Conservation (phyloP, 495 filamentous ascomycete genomes). For the Podospora appendiculata region DNA sequence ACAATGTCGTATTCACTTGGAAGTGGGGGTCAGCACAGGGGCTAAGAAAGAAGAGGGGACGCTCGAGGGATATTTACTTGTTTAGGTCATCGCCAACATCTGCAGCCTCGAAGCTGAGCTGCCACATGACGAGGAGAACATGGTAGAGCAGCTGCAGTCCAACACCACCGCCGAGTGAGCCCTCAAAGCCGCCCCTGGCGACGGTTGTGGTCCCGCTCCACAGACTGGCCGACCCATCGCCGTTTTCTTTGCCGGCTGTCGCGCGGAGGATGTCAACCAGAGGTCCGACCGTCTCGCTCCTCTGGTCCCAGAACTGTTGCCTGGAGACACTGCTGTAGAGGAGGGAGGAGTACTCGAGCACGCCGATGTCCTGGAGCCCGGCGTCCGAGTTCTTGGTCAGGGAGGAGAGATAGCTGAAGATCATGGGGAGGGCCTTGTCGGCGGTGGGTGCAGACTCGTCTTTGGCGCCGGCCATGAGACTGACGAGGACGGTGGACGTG, state of each 20-base stretch:
- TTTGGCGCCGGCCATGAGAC: slow-evolving; percentile 66
- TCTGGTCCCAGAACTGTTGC: slow-evolving; percentile 79
- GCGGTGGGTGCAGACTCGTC: slow-evolving; percentile 48
- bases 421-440: slow-evolving; percentile 68
- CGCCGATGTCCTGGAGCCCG: slow-evolving; percentile 90
- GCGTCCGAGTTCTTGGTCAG: slow-evolving; percentile 68
- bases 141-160: slow-evolving; percentile 93
- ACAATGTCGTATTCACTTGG: slow-evolving; percentile 84
- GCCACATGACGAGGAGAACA: slow-evolving; percentile 87
- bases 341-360: slow-evolving; percentile 84
- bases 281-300: slow-evolving; percentile 73
- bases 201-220: slow-evolving; percentile 56
- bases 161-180: slow-evolving; percentile 68
- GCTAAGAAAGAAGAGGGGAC: background rate
- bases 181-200: slow-evolving; percentile 48
- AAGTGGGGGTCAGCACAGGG: background rate
- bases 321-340: slow-evolving; percentile 68
- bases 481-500: slow-evolving; percentile 79
- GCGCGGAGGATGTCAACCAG: slow-evolving; percentile 74
- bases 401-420: slow-evolving; percentile 80
- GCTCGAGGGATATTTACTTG: slow-evolving; percentile 47
- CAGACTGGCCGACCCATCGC: slow-evolving; percentile 56
- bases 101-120: slow-evolving; percentile 84
- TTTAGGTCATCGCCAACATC: slow-evolving; percentile 80
- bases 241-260: slow-evolving; percentile 63